A percentile compares a stretch with the other conserved stretches of the same genome.
phyloP scores from a whole-genome alignment of 441 rosid genomes.

The Pelargonium myrrhifolium region DNA sequence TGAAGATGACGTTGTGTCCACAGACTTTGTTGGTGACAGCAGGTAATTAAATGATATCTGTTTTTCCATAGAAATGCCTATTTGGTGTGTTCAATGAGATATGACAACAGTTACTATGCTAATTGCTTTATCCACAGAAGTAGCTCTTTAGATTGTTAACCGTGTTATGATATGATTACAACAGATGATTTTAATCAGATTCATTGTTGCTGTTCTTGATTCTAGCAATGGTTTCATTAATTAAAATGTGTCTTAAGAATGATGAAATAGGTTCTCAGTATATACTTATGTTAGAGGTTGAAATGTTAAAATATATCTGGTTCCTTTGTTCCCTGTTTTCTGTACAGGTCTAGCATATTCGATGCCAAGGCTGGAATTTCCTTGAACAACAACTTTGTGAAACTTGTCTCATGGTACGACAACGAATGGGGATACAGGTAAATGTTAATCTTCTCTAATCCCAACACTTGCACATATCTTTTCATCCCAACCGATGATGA shows the following conservation, averaged over 20 bases:
- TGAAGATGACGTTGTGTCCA: slow-evolving; percentile 69
- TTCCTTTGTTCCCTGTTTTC: neutral
- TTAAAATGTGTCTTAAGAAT: neutral
- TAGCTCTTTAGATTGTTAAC: no score
- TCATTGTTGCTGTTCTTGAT: neutral
- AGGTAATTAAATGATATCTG: slow-evolving; percentile 26
- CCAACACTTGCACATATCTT: no score
- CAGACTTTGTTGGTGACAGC: slow-evolving; percentile 63
- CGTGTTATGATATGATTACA: no score
- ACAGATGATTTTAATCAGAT: neutral
- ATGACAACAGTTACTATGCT: no score
- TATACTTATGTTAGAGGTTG: neutral
- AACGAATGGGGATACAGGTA: slow-evolving; percentile 91
- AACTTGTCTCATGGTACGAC: slow-evolving; percentile 81
- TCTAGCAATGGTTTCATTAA: neutral
- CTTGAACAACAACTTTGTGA: slow-evolving; percentile 50
- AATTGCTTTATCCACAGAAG: no score
- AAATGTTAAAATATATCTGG: neutral
- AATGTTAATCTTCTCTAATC: neutral
- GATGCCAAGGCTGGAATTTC: slow-evolving; percentile 88
- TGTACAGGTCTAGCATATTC: slow-evolving; percentile 61
- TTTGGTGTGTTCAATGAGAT: no score
- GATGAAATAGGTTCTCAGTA: neutral
- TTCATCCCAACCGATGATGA: neutral
- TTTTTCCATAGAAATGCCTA: neutral